Base-by-base conservation (phyloP, 139 green algal species). In the Chlamydomonas incerta region DNA sequence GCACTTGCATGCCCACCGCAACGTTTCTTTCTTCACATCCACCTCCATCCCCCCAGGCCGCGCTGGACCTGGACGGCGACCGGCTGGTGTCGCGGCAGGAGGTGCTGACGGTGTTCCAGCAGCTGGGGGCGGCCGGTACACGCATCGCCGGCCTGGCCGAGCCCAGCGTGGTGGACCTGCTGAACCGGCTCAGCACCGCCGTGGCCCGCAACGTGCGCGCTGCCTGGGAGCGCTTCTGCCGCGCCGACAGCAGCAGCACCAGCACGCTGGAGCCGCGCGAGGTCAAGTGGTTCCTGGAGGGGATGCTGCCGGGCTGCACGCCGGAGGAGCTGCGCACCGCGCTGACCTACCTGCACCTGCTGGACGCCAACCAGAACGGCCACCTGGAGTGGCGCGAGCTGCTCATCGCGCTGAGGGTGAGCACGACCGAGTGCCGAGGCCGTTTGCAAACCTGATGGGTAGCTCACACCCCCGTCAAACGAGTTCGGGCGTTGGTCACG, bases 61-160 rank as follows among this genome's bases (percentile, higher is more conserved):
- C 83, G 31, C 73, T 90, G 50, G 89, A 90, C 77, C 31, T 89
- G 75, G 67, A 92, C 66, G 86, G 86, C 31, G 89, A 92, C 79
- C 67, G 77, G 15, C 72, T 77, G 50, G 74, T 92, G 60, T 86
- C 62, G 0, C 66, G 35, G 4, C 58, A 28, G 11, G 89, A 92
- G 82, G 63, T 92, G 34, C 21, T 87, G 74, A 77, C 52, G 60
- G 80, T 82, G 18, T 81, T 92, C 67, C 70, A 77, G n/a, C 71
- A 90, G 71, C 50, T 86, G 74, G 50, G 79, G 9, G 68, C 72
- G 3, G 47, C 60, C 31, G 77, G 85, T 37, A 70, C 31, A 10
- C 60, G 70, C n/a, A 65, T 89, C 35, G 60, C 34, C 0, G 35
- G 60, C 31, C 76, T 77, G 52, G 37, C 47, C 79, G 77, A 90